Conservation (phyloP, 2,329 filamentous ascomycete genomes). For the Scedosporium apiospermum region DNA sequence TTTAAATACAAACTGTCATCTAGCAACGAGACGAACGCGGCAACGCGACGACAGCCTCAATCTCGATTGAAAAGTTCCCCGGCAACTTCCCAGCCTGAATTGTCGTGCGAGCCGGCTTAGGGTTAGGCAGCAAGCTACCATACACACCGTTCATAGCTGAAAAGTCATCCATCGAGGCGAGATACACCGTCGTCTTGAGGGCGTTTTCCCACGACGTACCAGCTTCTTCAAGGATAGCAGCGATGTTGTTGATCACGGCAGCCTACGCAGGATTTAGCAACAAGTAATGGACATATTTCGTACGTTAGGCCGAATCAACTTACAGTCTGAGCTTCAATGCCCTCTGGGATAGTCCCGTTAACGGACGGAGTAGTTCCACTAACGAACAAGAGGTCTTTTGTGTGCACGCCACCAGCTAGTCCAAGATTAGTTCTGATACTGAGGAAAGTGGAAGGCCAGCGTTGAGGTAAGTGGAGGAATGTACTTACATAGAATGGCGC, state of each 20-base stretch:
- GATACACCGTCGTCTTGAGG: slow-evolving; percentile 12
- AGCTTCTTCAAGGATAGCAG: slow-evolving; percentile 12
- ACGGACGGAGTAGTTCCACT: slow-evolving; percentile 11
- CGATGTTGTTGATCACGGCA: slow-evolving; percentile 11
- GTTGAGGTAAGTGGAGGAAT: background rate
- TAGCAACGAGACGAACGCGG: background rate
- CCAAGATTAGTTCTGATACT: background rate
- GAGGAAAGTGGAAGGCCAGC: background rate
- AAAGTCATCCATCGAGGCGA: slow-evolving; percentile 14
- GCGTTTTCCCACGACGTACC: slow-evolving; percentile 13
- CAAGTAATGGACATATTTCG: slow-evolving; percentile 5
- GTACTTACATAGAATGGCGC: slow-evolving; percentile 11
- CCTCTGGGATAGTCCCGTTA: slow-evolving; percentile 12
- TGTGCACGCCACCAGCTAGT: slow-evolving; percentile 11
- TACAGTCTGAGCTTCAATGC: slow-evolving; percentile 13
- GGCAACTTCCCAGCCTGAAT: slow-evolving; percentile 12
- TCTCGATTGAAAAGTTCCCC: slow-evolving; percentile 11
- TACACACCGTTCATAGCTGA: slow-evolving; percentile 14
- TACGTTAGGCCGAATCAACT: background rate
- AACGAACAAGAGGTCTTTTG: slow-evolving; percentile 10
- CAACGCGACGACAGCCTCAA: slow-evolving; percentile 9
- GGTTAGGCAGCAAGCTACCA: slow-evolving; percentile 10
- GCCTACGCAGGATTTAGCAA: background rate
- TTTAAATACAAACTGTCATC: no score
- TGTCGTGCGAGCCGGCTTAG: slow-evolving; percentile 10